Percentiles rank a stretch among this genome's conserved stretches.
Conservation (phyloP, 495 filamentous ascomycete species). For the Rusavskia elegans region DNA sequence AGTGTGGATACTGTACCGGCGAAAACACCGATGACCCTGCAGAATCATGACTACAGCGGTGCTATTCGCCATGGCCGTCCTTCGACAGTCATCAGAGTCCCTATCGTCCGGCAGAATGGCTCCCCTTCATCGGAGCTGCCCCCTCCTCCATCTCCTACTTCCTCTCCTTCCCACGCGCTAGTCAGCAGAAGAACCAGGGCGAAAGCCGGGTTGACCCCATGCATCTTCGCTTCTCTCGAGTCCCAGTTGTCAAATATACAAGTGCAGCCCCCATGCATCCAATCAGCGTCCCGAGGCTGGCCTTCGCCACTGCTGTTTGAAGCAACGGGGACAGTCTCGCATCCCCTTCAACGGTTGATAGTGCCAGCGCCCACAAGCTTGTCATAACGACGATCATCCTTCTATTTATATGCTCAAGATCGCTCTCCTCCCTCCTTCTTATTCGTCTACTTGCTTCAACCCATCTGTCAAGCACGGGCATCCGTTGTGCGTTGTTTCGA, state of each 20-base stretch:
- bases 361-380: background rate
- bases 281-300: background rate
- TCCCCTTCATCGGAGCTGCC: no score
- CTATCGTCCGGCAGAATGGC: no score
- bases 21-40: background rate
- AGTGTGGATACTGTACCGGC: background rate
- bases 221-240: background rate
- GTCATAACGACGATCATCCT: constrained; percentile 7
- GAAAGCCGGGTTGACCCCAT: background rate
- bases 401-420: background rate
- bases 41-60: background rate
- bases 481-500: background rate
- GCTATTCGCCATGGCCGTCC: no score
- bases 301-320: constrained; percentile 8
- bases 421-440: background rate
- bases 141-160: no score
- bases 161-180: no score
- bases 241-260: background rate
- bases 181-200: no score
- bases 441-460: constrained; percentile 9
- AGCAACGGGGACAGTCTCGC: background rate
- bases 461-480: constrained; percentile 2
- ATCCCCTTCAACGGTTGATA: constrained; percentile 2
- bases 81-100: no score
- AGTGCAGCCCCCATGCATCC: background rate